A percentile compares a stretch with the other conserved stretches of the same genome.
These are phyloP conservation scores for Suillus paluster DNA, from an alignment of 768 basidiomycete genomes.

Conservation along the genomic window DNA sequence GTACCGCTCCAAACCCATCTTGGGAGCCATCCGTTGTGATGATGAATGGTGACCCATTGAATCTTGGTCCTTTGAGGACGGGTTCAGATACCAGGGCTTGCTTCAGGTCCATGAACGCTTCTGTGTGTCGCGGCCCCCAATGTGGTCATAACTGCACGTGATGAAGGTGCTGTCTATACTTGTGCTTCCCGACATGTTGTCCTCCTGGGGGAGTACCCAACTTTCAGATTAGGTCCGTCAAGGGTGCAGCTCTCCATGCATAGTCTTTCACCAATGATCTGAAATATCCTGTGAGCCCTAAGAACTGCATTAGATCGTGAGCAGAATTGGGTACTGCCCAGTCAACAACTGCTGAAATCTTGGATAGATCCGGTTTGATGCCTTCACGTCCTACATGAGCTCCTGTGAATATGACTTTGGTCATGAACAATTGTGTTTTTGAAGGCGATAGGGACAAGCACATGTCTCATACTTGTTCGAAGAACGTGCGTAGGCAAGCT, in stretches of 20 bases:
- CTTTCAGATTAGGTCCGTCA: slow-evolving; percentile 31
- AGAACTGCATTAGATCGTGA: slow-evolving; percentile 36
- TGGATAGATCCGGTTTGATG: slow-evolving; percentile 39
- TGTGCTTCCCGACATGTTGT: neutral
- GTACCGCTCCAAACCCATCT: slow-evolving; percentile 36
- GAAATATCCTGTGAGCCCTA: slow-evolving; percentile 42
- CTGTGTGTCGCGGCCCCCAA: slow-evolving; percentile 13
- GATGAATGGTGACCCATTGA: slow-evolving; percentile 39
- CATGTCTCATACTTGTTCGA: neutral
- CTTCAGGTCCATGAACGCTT: slow-evolving; percentile 38
- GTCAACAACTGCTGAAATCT: slow-evolving; percentile 43
- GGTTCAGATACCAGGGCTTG: slow-evolving; percentile 34
- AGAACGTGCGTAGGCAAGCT: slow-evolving; percentile 31
- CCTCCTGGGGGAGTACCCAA: neutral
- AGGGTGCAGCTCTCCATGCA: slow-evolving; percentile 33
- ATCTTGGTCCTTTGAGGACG: slow-evolving; percentile 34
- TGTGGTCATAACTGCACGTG: neutral
- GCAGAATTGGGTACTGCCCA: slow-evolving; percentile 28
- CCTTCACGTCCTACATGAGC: slow-evolving; percentile 37
- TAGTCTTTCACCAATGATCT: slow-evolving; percentile 39
- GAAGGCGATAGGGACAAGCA: neutral
- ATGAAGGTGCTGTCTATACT: slow-evolving; percentile 29
- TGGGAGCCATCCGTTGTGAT: slow-evolving; percentile 39
- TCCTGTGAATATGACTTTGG: slow-evolving; percentile 41
- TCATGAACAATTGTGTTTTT: slow-evolving; percentile 1